Base-by-base conservation (phyloP, 176 grass and related monocot genomes). In the Triticum timopheevii region DNA sequence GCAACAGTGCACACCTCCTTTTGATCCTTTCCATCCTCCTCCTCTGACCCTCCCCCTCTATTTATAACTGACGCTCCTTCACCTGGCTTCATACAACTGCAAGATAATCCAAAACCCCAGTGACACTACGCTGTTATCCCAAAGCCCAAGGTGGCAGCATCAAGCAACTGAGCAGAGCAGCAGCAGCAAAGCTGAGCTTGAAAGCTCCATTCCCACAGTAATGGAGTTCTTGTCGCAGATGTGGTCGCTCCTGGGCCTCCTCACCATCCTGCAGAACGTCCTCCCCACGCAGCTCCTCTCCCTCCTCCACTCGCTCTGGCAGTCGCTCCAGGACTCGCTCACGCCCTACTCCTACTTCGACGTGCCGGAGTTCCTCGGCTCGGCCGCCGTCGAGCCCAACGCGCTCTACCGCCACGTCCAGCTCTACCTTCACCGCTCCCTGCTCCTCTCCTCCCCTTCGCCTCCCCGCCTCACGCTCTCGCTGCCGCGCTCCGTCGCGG, bases 301-400 rank as follows among this genome's bases (percentile, higher is more conserved):
- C 44, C 88, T 94, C 8, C 94, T 99, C 13, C 94, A 99, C 73
- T 96, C 94, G 20, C 83, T 95, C 10, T 99, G 92, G 97, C 92
- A 98, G 83, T 94, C 94, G 6, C 89, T 96, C 36, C 92, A 99
- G 59, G 97, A 99, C 82, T 99, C 92, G 1, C 79, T 99, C 62
- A 99, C 88, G 34, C 97, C 97, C 4, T 99, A 96, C 85, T 99
- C 92, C n/a, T 99, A 99, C 92, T 91, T 99, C 79, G 94, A 96
- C 84, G 92, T 99, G 13, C 94, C 94, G 0, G 97, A 99, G 86
- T 99, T 93, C 89, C 86, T 99, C 2, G 94, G 97, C 38, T 99
- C 97, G 38, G 84, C 94, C 38, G 89, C 94, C 64, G 92, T 99
- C 47, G 94, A 99, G 85, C 94, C 94, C 78, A 99, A 99, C 47